These are phyloP conservation scores for Cystobasidiaceae sp. DNA, from an alignment of 1,284 basidiomycete genomes.

Conservation along the genomic window DNA sequence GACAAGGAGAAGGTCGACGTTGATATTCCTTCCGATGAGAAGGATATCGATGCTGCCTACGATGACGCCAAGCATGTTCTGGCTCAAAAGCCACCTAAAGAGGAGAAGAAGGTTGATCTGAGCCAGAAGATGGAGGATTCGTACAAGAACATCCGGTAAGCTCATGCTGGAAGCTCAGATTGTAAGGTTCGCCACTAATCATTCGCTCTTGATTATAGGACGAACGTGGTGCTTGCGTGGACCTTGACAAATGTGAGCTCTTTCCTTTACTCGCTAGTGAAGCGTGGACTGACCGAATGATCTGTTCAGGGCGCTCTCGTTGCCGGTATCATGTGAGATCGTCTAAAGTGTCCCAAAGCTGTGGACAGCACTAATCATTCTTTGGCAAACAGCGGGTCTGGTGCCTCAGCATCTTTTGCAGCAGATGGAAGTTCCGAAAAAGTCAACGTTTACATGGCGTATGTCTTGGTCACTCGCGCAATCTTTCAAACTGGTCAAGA, in stretches of 20 bases:
- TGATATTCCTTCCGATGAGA: conserved; percentile 69
- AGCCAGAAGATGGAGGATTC: conserved; percentile 75
- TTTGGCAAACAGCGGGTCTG: conserved; percentile 4
- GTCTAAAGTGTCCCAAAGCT: background rate
- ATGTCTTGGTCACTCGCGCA: conserved; percentile 75
- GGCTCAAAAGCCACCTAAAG: conserved; percentile 64
- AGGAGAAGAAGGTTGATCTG: conserved; percentile 58
- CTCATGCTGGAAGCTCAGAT: no score
- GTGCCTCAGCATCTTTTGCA: conserved; percentile 20
- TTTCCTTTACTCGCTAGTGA: background rate
- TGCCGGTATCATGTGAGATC: conserved; percentile 29
- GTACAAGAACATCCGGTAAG: conserved; percentile 79
- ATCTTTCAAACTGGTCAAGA: conserved; percentile 53
- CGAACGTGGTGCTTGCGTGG: conserved; percentile 31
- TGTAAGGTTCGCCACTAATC: no score
- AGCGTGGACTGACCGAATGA: background rate
- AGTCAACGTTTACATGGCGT: conserved; percentile 70
- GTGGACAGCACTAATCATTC: background rate
- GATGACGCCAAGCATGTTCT: conserved; percentile 69
- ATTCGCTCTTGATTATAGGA: no score
- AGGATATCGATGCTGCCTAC: conserved; percentile 48
- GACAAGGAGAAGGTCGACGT: conserved; percentile 69
- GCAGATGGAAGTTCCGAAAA: conserved; percentile 36
- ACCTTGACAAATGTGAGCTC: conserved; percentile 8
- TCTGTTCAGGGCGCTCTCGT: conserved; percentile 13